A percentile compares a stretch with the other conserved stretches of the same genome.
phyloP scores from a whole-genome alignment of 176 grass and related monocot species.

The Lolium perenne region DNA sequence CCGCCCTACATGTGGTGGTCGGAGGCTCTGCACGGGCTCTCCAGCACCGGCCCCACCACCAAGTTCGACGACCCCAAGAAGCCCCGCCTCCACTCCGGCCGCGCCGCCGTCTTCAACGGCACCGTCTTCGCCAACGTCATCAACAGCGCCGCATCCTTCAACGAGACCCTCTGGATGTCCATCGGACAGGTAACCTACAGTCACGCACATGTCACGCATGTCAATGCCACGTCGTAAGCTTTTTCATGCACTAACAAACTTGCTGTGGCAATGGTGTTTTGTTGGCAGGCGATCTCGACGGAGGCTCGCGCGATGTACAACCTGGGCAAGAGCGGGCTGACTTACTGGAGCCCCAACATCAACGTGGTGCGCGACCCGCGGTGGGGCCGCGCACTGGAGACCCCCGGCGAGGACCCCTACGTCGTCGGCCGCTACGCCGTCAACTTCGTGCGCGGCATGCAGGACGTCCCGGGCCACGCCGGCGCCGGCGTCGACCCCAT shows the following conservation, averaged over 20 bases:
- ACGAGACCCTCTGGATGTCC: constrained; percentile 57
- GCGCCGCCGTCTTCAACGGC: constrained; percentile 43
- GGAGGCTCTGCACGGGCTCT: constrained; percentile 56
- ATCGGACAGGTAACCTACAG: constrained; percentile 44
- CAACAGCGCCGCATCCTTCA: constrained; percentile 60
- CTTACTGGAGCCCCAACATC: constrained; percentile 67
- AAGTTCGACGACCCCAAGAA: constrained; percentile 49
- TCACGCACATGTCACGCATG: background rate
- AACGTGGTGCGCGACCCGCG: constrained; percentile 59
- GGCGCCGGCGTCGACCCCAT: background rate
- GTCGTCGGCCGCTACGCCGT: constrained; percentile 50
- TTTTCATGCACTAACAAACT: background rate
- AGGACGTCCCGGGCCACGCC: constrained; percentile 24
- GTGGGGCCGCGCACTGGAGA: constrained; percentile 53
- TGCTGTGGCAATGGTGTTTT: background rate
- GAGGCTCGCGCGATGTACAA: constrained; percentile 76
- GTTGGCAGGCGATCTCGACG: constrained; percentile 38
- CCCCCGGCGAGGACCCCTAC: constrained; percentile 60
- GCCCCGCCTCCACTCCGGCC: constrained; percentile 31
- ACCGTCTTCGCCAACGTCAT: constrained; percentile 65
- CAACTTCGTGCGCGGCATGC: constrained; percentile 59
- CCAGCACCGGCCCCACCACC: constrained; percentile 44
- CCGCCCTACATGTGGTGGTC: constrained; percentile 63
- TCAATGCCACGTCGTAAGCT: background rate
- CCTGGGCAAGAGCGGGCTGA: constrained; percentile 53